These are phyloP conservation scores for Ophiosphaerella korrae DNA, from an alignment of 2,329 filamentous ascomycete genomes.

Conservation along the genomic window DNA sequence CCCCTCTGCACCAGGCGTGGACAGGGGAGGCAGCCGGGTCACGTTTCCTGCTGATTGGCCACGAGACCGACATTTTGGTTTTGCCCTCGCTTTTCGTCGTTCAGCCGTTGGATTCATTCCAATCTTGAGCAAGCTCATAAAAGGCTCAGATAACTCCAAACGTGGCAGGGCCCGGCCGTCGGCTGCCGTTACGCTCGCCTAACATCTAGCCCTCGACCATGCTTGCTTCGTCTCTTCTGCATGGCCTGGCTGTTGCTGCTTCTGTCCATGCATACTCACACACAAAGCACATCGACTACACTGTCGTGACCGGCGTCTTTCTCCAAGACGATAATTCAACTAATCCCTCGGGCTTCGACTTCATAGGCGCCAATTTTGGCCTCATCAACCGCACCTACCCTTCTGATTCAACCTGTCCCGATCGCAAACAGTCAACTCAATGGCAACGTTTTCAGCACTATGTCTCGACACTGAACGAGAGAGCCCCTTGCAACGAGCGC, in stretches of 20 bases:
- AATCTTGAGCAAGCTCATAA: constrained; percentile 3
- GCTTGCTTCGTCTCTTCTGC: constrained; percentile 23
- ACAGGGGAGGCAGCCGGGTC: constrained; percentile 19
- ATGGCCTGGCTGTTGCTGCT: constrained; percentile 22
- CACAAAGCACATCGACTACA: constrained; percentile 60
- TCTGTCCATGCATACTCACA: constrained; percentile 19
- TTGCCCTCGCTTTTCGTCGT: not conserved
- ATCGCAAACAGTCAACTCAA: constrained; percentile 56
- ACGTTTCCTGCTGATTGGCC: constrained; percentile 36
- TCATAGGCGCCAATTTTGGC: constrained; percentile 63
- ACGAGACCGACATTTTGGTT: not conserved
- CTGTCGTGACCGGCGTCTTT: constrained; percentile 66
- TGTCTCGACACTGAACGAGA: constrained; percentile 60
- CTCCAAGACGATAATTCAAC: constrained; percentile 66
- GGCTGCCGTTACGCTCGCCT: not conserved
- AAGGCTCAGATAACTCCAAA: not conserved
- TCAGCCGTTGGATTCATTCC: constrained; percentile 2
- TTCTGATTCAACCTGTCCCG: constrained; percentile 52
- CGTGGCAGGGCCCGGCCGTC: too few relatives aligned
- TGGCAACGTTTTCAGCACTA: constrained; percentile 70
- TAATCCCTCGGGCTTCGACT: constrained; percentile 58
- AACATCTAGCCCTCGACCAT: constrained; percentile 7
- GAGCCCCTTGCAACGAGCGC: constrained; percentile 51
- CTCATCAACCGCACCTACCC: constrained; percentile 67
- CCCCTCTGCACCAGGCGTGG: constrained; percentile 1